Evolutionary conservation across 441 rosid species (phyloP).

Genomic region (Populus hybrid): DNA sequence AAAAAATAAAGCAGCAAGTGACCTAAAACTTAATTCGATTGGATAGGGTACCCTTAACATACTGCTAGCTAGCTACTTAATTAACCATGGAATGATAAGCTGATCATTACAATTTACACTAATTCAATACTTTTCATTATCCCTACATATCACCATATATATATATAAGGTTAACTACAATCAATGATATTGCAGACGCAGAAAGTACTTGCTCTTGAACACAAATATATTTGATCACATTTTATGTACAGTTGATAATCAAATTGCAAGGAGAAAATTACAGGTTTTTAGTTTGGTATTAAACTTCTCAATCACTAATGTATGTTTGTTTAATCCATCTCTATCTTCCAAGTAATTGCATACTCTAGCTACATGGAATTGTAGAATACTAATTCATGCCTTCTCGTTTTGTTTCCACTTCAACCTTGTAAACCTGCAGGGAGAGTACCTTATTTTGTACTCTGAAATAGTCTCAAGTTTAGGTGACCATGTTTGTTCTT

Average conservation of each 20-base stretch:
- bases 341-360: background rate
- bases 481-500: conserved; percentile 81
- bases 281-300: background rate
- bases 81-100: background rate
- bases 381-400: background rate
- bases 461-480: conserved; percentile 78
- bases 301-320: background rate
- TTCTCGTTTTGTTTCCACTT: conserved; percentile 46
- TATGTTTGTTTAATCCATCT: background rate
- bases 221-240: background rate
- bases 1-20: no score
- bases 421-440: conserved; percentile 55
- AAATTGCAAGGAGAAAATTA: background rate
- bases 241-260: background rate
- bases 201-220: background rate
- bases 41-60: background rate
- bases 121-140: background rate
- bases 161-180: background rate
- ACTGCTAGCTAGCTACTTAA: background rate
- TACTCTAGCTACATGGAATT: background rate
- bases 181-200: background rate
- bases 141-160: background rate
- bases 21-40: background rate
- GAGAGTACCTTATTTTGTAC: conserved; percentile 61
- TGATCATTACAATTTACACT: background rate